Conservation (phyloP, 2,329 filamentous ascomycete genomes). For the Cadophora malorum region DNA sequence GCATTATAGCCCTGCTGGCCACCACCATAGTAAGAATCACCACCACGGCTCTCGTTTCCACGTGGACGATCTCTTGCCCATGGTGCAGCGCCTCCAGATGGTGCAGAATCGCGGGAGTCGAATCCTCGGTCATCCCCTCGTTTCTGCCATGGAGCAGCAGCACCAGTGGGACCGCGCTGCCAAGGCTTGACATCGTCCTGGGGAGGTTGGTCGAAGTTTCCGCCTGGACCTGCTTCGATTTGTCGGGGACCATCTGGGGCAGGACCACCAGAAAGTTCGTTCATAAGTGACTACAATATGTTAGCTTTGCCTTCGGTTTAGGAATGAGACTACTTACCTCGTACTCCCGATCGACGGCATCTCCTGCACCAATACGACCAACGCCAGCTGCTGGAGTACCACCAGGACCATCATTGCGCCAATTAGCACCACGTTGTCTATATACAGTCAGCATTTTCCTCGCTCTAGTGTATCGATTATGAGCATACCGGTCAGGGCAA, state of each 20-base stretch:
- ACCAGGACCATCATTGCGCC: constrained; percentile 77
- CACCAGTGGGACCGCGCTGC: constrained; percentile 85
- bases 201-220: constrained; percentile 60
- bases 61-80: constrained; percentile 65
- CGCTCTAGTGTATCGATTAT: neutral
- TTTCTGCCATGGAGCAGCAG: constrained; percentile 78
- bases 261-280: constrained; percentile 82
- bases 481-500: constrained; percentile 79
- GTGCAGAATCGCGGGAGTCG: constrained; percentile 44
- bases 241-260: constrained; percentile 70
- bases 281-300: constrained; percentile 84
- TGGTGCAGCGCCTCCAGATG: constrained; percentile 58
- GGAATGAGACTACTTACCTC: constrained; percentile 68
- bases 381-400: constrained; percentile 58
- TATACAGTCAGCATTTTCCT: constrained; percentile 32
- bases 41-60: constrained; percentile 50
- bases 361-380: constrained; percentile 73
- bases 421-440: constrained; percentile 81
- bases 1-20: constrained; percentile 52
- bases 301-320: constrained; percentile 26
- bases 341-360: constrained; percentile 92
- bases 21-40: constrained; percentile 57
- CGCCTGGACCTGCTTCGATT: constrained; percentile 81
- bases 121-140: constrained; percentile 51
- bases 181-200: constrained; percentile 76